Percentiles rank a stretch among this genome's conserved stretches.
These are phyloP conservation scores for Botrytis paeoniae DNA, from an alignment of 2,329 filamentous ascomycete genomes.

Conservation along the genomic window DNA sequence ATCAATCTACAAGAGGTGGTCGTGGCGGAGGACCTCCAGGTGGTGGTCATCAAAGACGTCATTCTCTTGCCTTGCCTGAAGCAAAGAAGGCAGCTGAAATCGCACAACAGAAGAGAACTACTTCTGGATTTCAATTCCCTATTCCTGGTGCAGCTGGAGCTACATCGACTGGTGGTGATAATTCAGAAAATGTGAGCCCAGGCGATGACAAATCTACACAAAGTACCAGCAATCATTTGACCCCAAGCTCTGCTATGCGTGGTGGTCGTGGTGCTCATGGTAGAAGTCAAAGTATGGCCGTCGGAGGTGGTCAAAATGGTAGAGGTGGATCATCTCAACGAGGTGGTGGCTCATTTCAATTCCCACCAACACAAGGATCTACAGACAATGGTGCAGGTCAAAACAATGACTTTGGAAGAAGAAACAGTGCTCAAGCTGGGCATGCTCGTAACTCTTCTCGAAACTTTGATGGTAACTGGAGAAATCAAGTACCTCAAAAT, in stretches of 20 bases:
- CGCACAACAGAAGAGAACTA: conserved; percentile 93
- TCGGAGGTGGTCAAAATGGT: conserved; percentile 56
- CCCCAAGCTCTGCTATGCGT: conserved; percentile 37
- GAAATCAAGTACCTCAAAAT: conserved; percentile 63
- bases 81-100: conserved; percentile 97
- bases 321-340: conserved; percentile 59
- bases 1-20: conserved; percentile 66
- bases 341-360: conserved; percentile 71
- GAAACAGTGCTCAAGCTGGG: conserved; percentile 59
- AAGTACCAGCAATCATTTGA: conserved; percentile 28
- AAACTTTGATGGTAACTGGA: conserved; percentile 98
- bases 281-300: conserved; percentile 89
- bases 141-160: conserved; percentile 65
- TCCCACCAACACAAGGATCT: conserved; percentile 53
- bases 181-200: conserved; percentile 26
- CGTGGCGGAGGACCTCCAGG: conserved; percentile 67
- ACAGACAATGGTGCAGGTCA: conserved; percentile 49
- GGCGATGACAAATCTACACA: conserved; percentile 33
- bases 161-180: conserved; percentile 53
- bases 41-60: conserved; percentile 84
- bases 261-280: conserved; percentile 60
- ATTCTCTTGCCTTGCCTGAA: conserved; percentile 90
- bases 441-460: conserved; percentile 81
- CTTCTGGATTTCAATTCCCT: conserved; percentile 92
- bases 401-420: conserved; percentile 66